Evolutionary conservation across 345 rosid genomes (phyloP).

Genomic region (Linum tenue): DNA sequence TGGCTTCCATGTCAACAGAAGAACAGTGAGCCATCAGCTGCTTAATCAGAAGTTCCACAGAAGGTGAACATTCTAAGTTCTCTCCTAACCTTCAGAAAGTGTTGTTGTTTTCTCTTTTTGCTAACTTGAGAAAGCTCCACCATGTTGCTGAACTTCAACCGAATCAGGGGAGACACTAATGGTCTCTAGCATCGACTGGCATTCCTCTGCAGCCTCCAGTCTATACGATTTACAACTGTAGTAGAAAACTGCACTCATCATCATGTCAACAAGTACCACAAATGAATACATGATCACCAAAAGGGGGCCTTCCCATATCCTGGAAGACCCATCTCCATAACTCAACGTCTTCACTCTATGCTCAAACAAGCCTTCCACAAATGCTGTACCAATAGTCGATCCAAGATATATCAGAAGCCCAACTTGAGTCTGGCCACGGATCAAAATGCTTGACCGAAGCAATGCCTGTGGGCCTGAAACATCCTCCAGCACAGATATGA

Average conservation of each 20-base stretch:
- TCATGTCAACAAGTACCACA: conserved; percentile 73
- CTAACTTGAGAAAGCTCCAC: background rate
- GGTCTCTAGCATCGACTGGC: conserved; percentile 42
- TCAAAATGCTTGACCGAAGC: conserved; percentile 51
- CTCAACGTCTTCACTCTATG: conserved; percentile 82
- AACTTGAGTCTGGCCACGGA: conserved; percentile 83
- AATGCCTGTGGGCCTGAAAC: conserved; percentile 70
- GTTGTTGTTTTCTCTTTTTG: too few species aligned
- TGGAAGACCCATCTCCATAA: conserved; percentile 83
- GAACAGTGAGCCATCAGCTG: too few species aligned
- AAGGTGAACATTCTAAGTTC: too few species aligned
- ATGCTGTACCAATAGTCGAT: conserved; percentile 66
- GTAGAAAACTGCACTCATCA: conserved; percentile 83
- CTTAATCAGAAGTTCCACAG: background rate
- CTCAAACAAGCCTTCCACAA: conserved; percentile 84
- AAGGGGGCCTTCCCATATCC: conserved; percentile 92
- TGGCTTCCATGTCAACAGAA: background rate
- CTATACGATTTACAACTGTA: conserved; percentile 70
- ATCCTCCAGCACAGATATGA: conserved; percentile 73
- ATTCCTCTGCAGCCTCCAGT: conserved; percentile 39
- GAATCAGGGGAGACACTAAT: conserved; percentile 22
- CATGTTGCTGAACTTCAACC: conserved; percentile 18
- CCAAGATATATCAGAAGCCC: conserved; percentile 82
- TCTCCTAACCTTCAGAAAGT: too few species aligned
- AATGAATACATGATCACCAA: conserved; percentile 82